Evolutionary conservation across 2,329 filamentous ascomycete genomes (phyloP).

Genomic region (Fusarium bulbicola): DNA sequence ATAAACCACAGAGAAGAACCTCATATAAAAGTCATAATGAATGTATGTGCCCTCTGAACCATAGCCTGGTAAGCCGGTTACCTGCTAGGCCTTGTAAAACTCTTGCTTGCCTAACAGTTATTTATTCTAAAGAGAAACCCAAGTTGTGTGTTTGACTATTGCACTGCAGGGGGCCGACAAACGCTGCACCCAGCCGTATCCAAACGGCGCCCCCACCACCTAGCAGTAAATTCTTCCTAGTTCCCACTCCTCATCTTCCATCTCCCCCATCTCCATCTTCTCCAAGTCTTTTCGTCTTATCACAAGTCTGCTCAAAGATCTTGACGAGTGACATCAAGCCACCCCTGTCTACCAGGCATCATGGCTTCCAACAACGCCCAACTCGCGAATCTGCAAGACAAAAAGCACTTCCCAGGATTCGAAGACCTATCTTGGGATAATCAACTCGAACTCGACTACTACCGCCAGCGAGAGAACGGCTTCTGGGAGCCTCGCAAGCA

Average conservation of each 20-base stretch:
- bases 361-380: background rate
- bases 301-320: too few relatives aligned
- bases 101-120: background rate
- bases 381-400: background rate
- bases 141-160: background rate
- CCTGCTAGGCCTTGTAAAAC: rapidly evolving
- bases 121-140: too few relatives aligned
- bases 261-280: background rate
- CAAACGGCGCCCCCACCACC: background rate
- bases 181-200: background rate
- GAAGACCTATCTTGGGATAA: background rate
- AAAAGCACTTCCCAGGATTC: slow-evolving; percentile 8
- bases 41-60: too few relatives aligned
- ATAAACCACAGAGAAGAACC: background rate
- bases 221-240: background rate
- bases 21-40: rapidly evolving
- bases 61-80: rapidly evolving
- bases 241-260: background rate
- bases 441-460: background rate
- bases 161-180: background rate
- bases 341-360: rapidly evolving
- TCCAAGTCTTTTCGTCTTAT: rapidly evolving
- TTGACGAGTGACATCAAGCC: background rate
- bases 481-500: background rate
- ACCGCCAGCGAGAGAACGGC: background rate